These are phyloP conservation scores for Diplocarpon rosae DNA, from an alignment of 2,329 filamentous ascomycete genomes.

Conservation along the genomic window DNA sequence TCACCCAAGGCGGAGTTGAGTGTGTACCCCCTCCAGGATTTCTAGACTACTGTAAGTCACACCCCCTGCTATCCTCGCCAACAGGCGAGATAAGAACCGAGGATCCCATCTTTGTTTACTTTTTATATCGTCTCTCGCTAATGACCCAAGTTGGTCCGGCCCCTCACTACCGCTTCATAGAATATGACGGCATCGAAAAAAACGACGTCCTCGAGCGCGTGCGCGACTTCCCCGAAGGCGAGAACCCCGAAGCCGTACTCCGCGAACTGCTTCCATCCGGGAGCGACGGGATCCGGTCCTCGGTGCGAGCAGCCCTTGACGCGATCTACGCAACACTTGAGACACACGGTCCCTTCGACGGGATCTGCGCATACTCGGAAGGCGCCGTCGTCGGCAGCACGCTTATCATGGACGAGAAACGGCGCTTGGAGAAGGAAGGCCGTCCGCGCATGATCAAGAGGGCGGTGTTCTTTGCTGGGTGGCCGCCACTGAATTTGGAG, in stretches of 20 bases:
- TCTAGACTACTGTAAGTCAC: slow-evolving; percentile 34
- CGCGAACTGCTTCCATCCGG: slow-evolving; percentile 16
- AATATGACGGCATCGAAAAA: slow-evolving; percentile 31
- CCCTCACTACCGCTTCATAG: slow-evolving; percentile 37
- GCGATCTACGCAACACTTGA: slow-evolving; percentile 34
- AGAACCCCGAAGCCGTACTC: slow-evolving; percentile 18
- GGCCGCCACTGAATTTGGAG: slow-evolving; percentile 38
- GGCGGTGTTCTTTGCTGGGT: slow-evolving; percentile 39
- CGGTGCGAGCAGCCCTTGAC: slow-evolving; percentile 22
- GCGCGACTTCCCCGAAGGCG: slow-evolving; percentile 18
- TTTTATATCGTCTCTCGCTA: too few relatives aligned
- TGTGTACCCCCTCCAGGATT: slow-evolving; percentile 40
- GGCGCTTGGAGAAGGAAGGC: slow-evolving; percentile 29
- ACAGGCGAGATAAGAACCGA: background rate
- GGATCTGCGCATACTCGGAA: slow-evolving; percentile 48
- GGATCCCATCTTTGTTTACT: background rate
- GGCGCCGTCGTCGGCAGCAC: slow-evolving; percentile 44
- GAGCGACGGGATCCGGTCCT: slow-evolving; percentile 10
- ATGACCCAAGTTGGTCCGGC: slow-evolving; percentile 7
- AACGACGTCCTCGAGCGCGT: slow-evolving; percentile 19
- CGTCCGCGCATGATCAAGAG: slow-evolving; percentile 28
- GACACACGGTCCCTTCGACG: slow-evolving; percentile 35
- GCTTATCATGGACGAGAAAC: slow-evolving; percentile 39
- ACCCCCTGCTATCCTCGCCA: background rate
- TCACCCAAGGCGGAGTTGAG: slow-evolving; percentile 38